Percentiles rank a stretch among this genome's conserved stretches.
Conservation (phyloP, 129 eudicot species). For the Artemisia annua region DNA sequence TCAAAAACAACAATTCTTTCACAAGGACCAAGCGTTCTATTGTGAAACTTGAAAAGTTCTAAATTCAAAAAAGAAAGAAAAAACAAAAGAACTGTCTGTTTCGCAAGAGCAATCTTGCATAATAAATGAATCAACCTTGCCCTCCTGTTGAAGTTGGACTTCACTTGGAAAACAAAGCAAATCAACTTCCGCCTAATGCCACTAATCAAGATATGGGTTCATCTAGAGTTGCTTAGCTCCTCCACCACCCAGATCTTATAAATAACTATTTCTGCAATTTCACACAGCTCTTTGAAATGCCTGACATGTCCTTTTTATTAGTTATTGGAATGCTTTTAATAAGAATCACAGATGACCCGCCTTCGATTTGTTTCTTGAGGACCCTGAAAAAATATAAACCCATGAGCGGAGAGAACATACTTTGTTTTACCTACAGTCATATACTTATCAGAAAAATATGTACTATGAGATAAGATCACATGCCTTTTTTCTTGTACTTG, state of each 20-base stretch:
- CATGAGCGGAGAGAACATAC: background rate
- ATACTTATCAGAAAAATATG: background rate
- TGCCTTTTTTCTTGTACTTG: conserved; percentile 52
- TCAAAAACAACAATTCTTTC: background rate
- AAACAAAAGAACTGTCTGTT: background rate
- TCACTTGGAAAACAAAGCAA: background rate
- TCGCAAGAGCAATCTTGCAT: conserved; percentile 4
- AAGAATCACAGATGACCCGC: conserved; percentile 54
- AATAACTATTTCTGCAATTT: conserved; percentile 34
- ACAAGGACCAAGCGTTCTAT: background rate
- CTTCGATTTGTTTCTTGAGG: conserved; percentile 45
- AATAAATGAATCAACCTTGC: background rate
- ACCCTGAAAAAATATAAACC: conserved; percentile 34
- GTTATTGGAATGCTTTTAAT: conserved; percentile 55
- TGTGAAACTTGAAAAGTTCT: background rate
- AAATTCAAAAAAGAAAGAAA: background rate
- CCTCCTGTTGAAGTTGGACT: background rate
- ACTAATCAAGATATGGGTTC: background rate
- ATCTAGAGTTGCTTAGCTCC: background rate
- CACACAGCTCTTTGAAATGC: conserved; percentile 28
- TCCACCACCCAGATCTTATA: background rate
- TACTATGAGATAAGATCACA: conserved; percentile 16
- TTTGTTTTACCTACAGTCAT: background rate
- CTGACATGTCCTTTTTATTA: conserved; percentile 39
- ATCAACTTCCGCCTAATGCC: background rate